A percentile compares a stretch with the other conserved stretches of the same genome.
phyloP scores from a whole-genome alignment of 306 rosid species.

The Geum urbanum region DNA sequence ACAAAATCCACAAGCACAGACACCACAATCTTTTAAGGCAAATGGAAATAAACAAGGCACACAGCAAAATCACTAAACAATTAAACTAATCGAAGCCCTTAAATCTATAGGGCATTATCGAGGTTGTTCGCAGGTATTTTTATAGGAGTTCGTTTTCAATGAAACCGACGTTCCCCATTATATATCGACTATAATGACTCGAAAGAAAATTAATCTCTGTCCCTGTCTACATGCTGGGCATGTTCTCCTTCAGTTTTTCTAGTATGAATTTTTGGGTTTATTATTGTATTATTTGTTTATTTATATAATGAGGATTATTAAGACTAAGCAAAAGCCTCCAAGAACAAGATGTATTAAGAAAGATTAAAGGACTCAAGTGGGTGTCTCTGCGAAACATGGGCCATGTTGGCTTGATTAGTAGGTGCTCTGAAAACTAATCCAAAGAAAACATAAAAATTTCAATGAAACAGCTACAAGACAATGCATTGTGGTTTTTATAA shows the following conservation, averaged over 20 bases:
- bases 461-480: slow-evolving; percentile 23
- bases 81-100: background rate
- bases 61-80: background rate
- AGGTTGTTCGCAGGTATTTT: slow-evolving; percentile 32
- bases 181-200: background rate
- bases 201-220: slow-evolving; percentile 34
- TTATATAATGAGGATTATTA: slow-evolving; percentile 8
- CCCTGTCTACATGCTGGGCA: slow-evolving; percentile 27
- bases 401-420: slow-evolving; percentile 49
- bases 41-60: background rate
- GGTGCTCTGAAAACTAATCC: slow-evolving; percentile 28
- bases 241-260: slow-evolving; percentile 28
- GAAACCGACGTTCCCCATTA: slow-evolving; percentile 25
- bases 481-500: slow-evolving; percentile 8
- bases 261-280: slow-evolving; percentile 6
- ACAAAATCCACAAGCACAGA: slow-evolving; percentile 19
- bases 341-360: slow-evolving; percentile 1
- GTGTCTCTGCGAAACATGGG: slow-evolving; percentile 27
- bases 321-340: slow-evolving; percentile 24
- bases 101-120: slow-evolving; percentile 20
- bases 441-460: slow-evolving; percentile 15
- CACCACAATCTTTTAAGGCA: slow-evolving; percentile 9
- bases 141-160: slow-evolving; percentile 34
- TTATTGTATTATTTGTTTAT: slow-evolving; percentile 1
- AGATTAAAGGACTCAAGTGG: slow-evolving; percentile 24